phyloP scores from a whole-genome alignment of 1,284 basidiomycete species.

The Cryptococcus deneoformans region DNA sequence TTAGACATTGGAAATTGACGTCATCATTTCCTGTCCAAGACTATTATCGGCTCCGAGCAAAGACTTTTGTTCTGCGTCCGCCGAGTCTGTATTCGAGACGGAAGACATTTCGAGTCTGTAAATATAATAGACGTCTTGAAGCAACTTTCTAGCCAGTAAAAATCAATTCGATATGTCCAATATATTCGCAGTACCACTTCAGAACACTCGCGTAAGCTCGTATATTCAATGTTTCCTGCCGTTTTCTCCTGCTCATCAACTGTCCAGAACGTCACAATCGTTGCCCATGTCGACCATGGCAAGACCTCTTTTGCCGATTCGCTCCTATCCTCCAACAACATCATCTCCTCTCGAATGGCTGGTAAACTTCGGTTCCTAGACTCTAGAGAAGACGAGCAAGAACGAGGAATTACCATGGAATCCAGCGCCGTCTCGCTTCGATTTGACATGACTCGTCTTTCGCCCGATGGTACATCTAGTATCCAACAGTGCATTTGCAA shows the following conservation, averaged over 20 bases:
- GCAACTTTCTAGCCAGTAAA: too few species aligned
- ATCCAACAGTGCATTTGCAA: constrained; percentile 56
- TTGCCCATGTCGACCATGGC: constrained; percentile 62
- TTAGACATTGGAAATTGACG: too few species aligned
- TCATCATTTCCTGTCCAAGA: too few species aligned
- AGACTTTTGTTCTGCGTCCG: too few species aligned
- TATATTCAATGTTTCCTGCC: background rate
- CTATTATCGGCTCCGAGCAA: too few species aligned
- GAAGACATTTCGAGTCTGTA: background rate
- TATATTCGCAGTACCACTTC: constrained; percentile 43
- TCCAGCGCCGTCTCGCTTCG: constrained; percentile 86
- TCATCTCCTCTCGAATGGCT: constrained; percentile 91
- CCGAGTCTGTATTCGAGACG: constrained; percentile 16
- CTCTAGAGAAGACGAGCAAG: constrained; percentile 91
- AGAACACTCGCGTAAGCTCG: constrained; percentile 41
- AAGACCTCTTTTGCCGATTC: constrained; percentile 94
- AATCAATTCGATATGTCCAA: constrained; percentile 24
- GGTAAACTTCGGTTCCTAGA: constrained; percentile 97
- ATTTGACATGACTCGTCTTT: constrained; percentile 66
- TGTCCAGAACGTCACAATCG: constrained; percentile 49
- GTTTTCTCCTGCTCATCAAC: background rate
- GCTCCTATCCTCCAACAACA: constrained; percentile 94
- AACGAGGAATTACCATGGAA: constrained; percentile 99
- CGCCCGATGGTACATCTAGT: constrained; percentile 37
- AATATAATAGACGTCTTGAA: too few species aligned